phyloP scores from a whole-genome alignment of 2,329 filamentous ascomycete species.

The Beauveria scarabaeidicola region DNA sequence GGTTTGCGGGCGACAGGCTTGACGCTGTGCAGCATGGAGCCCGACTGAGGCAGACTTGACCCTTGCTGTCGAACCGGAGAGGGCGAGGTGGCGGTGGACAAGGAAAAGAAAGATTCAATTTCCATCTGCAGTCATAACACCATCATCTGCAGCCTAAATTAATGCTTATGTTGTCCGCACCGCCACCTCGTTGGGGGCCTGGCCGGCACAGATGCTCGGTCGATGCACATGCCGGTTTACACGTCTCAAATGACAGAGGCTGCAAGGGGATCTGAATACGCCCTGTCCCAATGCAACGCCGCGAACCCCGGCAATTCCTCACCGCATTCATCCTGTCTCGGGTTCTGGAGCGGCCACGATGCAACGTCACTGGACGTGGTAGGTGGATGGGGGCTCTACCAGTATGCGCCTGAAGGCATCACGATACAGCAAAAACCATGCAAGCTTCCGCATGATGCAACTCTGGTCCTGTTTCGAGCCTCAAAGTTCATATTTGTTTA shows the following conservation, averaged over 20 bases:
- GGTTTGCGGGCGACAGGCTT: not conserved
- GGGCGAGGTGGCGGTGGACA: not conserved
- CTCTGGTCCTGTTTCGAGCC: not conserved
- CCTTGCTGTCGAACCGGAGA: not conserved
- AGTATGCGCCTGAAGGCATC: not conserved
- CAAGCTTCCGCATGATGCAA: not conserved
- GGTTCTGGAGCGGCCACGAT: not conserved
- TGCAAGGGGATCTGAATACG: not conserved
- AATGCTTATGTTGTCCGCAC: not conserved
- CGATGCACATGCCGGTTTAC: not conserved
- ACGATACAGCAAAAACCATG: not conserved
- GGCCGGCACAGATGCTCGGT: not conserved
- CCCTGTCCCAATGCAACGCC: not conserved
- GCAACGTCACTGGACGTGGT: not conserved
- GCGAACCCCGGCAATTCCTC: not conserved
- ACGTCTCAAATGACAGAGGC: not conserved
- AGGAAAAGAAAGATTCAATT: not conserved
- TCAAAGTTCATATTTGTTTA: not conserved
- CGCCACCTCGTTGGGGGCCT: not conserved
- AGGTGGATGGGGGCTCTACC: no score
- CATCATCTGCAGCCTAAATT: not conserved
- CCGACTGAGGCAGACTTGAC: not conserved
- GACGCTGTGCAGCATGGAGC: not conserved
- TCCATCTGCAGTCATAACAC: not conserved
- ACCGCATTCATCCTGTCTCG: slow-evolving; percentile 5